These are phyloP conservation scores for Aspergillus nidulans DNA, from an alignment of 495 filamentous ascomycete species.

Conservation along the genomic window DNA sequence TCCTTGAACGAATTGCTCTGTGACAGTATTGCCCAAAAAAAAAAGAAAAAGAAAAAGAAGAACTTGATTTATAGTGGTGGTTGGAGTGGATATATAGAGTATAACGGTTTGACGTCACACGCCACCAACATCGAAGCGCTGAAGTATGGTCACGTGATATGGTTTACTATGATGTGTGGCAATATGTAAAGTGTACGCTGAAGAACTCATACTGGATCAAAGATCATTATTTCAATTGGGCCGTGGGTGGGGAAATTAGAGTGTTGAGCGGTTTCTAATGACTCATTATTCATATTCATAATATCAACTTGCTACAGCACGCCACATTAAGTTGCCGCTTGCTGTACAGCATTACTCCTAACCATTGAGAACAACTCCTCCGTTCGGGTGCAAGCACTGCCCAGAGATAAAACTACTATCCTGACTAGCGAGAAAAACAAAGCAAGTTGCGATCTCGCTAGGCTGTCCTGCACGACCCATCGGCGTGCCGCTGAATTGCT, in stretches of 20 bases:
- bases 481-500: conserved; percentile 65
- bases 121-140: neutral
- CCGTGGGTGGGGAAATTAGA: neutral
- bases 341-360: conserved; percentile 21
- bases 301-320: no score
- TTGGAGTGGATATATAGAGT: neutral
- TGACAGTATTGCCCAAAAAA: neutral
- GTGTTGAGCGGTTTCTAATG: neutral
- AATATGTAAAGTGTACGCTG: neutral
- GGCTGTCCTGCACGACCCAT: conserved; percentile 78
- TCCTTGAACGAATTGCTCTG: neutral
- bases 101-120: neutral
- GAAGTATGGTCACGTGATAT: neutral
- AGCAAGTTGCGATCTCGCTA: conserved; percentile 74
- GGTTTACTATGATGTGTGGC: neutral
- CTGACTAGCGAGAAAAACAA: conserved; percentile 76
- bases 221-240: neutral
- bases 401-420: conserved; percentile 68
- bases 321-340: neutral
- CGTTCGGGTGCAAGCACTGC: conserved; percentile 64
- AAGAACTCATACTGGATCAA: neutral
- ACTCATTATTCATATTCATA: neutral
- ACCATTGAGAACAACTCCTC: conserved; percentile 58
- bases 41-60: no score
- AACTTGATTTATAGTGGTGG: no score